Evolutionary conservation across 345 rosid genomes (phyloP).

Genomic region (Eucalyptus shirleyi): DNA sequence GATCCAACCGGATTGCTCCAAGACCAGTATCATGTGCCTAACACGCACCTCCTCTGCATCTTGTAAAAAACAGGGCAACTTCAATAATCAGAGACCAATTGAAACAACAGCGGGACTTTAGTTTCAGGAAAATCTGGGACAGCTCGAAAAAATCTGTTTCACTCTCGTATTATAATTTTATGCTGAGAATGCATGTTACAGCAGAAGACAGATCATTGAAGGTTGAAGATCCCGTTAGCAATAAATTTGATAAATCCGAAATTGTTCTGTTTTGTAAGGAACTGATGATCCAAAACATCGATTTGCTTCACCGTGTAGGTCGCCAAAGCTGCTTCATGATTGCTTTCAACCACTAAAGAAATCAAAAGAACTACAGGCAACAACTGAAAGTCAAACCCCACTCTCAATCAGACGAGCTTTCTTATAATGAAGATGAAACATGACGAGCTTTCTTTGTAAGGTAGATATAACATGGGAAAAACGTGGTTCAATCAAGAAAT

Average conservation of each 20-base stretch:
- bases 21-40: neutral
- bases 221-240: neutral
- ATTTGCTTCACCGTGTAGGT: neutral
- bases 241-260: neutral
- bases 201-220: neutral
- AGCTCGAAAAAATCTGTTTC: neutral
- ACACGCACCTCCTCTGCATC: neutral
- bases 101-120: neutral
- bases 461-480: neutral
- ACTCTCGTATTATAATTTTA: neutral
- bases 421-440: neutral
- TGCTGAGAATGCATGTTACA: neutral
- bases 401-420: neutral
- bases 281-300: neutral
- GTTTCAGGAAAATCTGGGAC: neutral
- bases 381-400: no score
- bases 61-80: neutral
- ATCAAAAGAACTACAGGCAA: no score
- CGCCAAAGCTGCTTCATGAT: neutral
- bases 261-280: neutral
- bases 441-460: neutral
- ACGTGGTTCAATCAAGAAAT: neutral
- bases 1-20: neutral
- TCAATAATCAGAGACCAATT: neutral
- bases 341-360: neutral